These are phyloP conservation scores for Pythium aristosporum DNA, from an alignment of 352 stramenopile genomes.

Conservation along the genomic window DNA sequence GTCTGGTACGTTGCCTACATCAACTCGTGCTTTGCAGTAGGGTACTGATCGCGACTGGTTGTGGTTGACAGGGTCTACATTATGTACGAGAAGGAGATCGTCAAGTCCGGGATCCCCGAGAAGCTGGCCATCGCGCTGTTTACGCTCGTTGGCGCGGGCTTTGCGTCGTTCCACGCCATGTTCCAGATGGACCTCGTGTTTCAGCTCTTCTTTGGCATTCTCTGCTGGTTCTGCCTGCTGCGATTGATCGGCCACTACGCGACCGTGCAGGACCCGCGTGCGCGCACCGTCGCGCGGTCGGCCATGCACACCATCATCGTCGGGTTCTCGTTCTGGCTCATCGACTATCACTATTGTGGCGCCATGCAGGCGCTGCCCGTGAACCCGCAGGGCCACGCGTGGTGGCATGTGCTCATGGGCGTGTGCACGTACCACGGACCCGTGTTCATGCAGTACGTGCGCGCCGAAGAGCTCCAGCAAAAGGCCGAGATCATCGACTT, in stretches of 20 bases:
- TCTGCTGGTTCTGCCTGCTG: constrained; percentile 49
- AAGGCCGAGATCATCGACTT: constrained; percentile 53
- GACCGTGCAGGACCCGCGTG: constrained; percentile 51
- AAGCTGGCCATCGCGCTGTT: constrained; percentile 48
- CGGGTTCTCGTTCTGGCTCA: constrained; percentile 66
- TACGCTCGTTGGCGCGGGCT: constrained; percentile 53
- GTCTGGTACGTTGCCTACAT: constrained; percentile 46
- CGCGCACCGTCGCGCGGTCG: constrained; percentile 53
- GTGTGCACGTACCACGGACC: constrained; percentile 76
- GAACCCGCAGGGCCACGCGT: constrained; percentile 81
- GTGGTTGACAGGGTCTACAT: constrained; percentile 64
- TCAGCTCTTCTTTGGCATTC: constrained; percentile 68
- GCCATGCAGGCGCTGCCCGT: constrained; percentile 50
- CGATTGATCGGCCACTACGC: constrained; percentile 64
- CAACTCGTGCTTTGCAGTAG: no score
- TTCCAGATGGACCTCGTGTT: constrained; percentile 80
- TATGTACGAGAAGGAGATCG: constrained; percentile 75
- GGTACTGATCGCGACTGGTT: not conserved
- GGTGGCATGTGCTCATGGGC: constrained; percentile 85
- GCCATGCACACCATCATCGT: constrained; percentile 64
- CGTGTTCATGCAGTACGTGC: constrained; percentile 87
- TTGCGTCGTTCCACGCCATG: constrained; percentile 69
- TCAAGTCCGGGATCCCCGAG: constrained; percentile 42
- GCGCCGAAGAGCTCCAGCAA: constrained; percentile 70
- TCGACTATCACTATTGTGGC: constrained; percentile 84